These are phyloP conservation scores for Hypsizygus ulmarius DNA, from an alignment of 1,284 basidiomycete species.

Conservation along the genomic window DNA sequence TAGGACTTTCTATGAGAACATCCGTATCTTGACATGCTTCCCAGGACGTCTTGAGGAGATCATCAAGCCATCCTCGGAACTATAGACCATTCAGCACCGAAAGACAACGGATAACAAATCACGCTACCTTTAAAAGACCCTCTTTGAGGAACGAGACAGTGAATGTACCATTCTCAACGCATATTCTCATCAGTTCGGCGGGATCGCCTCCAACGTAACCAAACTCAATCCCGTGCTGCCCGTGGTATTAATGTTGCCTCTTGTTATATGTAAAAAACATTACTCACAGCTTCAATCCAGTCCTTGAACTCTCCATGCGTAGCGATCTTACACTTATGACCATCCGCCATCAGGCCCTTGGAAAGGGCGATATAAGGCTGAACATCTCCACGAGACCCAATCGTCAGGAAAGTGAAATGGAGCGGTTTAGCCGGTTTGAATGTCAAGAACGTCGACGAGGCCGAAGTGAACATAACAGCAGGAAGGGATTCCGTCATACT, in stretches of 20 bases:
- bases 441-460: conserved; percentile 90
- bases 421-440: conserved; percentile 87
- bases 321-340: conserved; percentile 83
- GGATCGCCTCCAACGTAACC: conserved; percentile 94
- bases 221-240: conserved; percentile 91
- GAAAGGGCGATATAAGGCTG: conserved; percentile 94
- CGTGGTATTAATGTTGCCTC: conserved; percentile 15
- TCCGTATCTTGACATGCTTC: conserved; percentile 94
- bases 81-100: conserved; percentile 29
- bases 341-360: conserved; percentile 89
- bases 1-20: conserved; percentile 91
- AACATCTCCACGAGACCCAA: conserved; percentile 92
- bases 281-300: conserved; percentile 90
- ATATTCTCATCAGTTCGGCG: conserved; percentile 92
- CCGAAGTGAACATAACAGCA: conserved; percentile 90
- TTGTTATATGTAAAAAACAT: neutral
- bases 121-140: conserved; percentile 73
- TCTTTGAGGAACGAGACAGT: conserved; percentile 94
- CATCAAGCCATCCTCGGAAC: conserved; percentile 98
- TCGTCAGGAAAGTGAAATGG: conserved; percentile 90
- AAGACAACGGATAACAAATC: conserved; percentile 6
- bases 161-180: conserved; percentile 95
- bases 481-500: conserved; percentile 66
- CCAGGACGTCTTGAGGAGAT: conserved; percentile 91
- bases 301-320: conserved; percentile 93